Percentiles rank a stretch among this genome's conserved stretches.
Evolutionary conservation across 371 early-diverging fungal species (phyloP).

Genomic region (Mortierella sp.): DNA sequence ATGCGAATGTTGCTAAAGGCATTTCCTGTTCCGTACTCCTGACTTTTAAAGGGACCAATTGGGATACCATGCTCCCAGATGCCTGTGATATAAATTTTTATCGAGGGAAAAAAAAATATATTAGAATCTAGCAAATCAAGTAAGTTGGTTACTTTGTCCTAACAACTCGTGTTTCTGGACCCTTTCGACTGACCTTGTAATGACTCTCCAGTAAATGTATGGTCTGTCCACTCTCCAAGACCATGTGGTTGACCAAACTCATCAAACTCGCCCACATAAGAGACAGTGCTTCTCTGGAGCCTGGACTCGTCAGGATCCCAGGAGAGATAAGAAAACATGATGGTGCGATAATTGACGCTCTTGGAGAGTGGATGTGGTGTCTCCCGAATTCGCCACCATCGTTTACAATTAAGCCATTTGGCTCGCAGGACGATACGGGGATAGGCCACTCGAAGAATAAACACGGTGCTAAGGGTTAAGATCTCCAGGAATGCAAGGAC

Average conservation of each 20-base stretch:
- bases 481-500: constrained; percentile 37
- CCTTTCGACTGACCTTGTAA: constrained; percentile 20
- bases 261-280: constrained; percentile 60
- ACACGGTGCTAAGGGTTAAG: constrained; percentile 36
- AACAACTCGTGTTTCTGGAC: neutral
- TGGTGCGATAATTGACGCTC: constrained; percentile 32
- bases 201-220: constrained; percentile 59
- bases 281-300: constrained; percentile 32
- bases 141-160: neutral
- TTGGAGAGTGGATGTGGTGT: constrained; percentile 14
- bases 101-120: neutral
- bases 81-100: constrained; percentile 17
- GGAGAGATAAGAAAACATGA: constrained; percentile 51
- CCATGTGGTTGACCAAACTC: constrained; percentile 60
- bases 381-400: constrained; percentile 55
- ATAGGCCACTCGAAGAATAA: constrained; percentile 40
- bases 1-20: constrained; percentile 59
- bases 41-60: constrained; percentile 62
- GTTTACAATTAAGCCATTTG: constrained; percentile 39
- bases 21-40: constrained; percentile 63
- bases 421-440: constrained; percentile 49
- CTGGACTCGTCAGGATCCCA: constrained; percentile 55
- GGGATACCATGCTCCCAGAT: constrained; percentile 62
- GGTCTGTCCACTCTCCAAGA: constrained; percentile 61
- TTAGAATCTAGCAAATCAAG: neutral